Evolutionary conservation across 2,329 filamentous ascomycete species (phyloP), one percentile per base, ranked within the genome.

Genomic region (Aspergillus chevalieri): DNA sequence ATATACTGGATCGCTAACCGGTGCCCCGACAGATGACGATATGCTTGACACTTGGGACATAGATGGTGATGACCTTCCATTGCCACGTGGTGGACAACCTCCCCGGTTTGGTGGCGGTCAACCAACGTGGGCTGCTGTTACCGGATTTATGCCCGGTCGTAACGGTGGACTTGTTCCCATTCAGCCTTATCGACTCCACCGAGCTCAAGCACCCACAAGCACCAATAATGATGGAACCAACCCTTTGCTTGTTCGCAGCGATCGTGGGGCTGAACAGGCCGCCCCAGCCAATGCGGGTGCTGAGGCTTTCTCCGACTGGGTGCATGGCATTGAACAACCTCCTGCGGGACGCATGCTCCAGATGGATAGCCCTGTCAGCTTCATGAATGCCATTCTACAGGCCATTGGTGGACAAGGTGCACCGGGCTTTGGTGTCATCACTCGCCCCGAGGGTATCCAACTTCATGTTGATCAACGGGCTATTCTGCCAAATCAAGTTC

Each of bases 181-280:
- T 19, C 70, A 69, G 36, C 65, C 68, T 14, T 75, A 74, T 52
- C 69, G 74, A 48, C 65, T 74, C 30, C 73, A 75, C 52, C 66
- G 74, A 43, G 67, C 61, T 33, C 65, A 72, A 45, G 59, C 68
- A 12, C 74, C 79, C 28, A 72, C 80, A 47, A 77, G 80, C 49
- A 77, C 77, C 24, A 78, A 80, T 30, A 89, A 95, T 56, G 91
- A 96, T 64, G 90, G 89, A 3, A 78, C 84, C 19, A 96, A 97
- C 63, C 92, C 92, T 41, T 77, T 97, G 10, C 81, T 97, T 47
- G 86, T 90, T 56, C 85, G 88, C 49, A 68, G 70, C 43, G 71
- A 66, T 47, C 66, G 64, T 44, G 57, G 58, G 22, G 57, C 61
- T 38, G 68, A 72, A 26, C 44, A 54, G 28, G 28, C 60, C 36